These are phyloP conservation scores for Tulasnella sp. DNA, from an alignment of 768 basidiomycete genomes.

Conservation along the genomic window DNA sequence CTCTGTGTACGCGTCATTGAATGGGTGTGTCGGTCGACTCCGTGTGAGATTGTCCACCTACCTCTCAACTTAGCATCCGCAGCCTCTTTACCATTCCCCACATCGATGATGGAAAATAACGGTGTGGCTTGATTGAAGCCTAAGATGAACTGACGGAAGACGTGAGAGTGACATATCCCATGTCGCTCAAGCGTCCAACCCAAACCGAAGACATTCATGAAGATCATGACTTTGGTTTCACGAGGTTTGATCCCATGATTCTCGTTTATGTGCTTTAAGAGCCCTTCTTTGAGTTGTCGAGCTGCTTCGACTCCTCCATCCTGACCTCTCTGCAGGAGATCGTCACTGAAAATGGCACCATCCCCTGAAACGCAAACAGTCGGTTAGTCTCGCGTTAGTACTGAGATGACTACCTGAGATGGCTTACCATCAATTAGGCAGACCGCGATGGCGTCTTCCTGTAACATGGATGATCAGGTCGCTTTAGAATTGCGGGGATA, in stretches of 20 bases:
- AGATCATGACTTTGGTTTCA: neutral
- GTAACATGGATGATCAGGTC: neutral
- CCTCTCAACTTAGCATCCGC: conserved; percentile 70
- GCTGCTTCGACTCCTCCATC: conserved; percentile 7
- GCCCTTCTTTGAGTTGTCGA: neutral
- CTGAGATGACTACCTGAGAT: neutral
- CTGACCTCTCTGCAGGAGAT: conserved; percentile 2
- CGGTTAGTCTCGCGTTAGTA: neutral
- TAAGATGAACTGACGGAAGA: conserved; percentile 51
- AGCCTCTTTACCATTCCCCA: conserved; percentile 59
- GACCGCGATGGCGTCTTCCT: neutral
- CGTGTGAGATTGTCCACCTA: conserved; percentile 22
- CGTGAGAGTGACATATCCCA: conserved; percentile 20
- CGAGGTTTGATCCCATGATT: neutral
- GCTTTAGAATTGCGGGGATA: too few relatives aligned
- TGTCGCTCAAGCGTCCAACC: neutral
- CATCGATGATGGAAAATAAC: conserved; percentile 57
- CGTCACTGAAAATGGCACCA: neutral
- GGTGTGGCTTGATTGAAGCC: conserved; percentile 62
- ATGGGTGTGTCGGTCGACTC: neutral
- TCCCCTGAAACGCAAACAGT: neutral
- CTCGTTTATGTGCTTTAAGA: neutral
- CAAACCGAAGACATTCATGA: conserved; percentile 1
- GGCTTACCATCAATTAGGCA: conserved; percentile 1
- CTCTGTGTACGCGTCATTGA: conserved; percentile 33